A percentile compares a stretch with the other conserved stretches of the same genome.
Evolutionary conservation across 2,329 filamentous ascomycete genomes (phyloP).

Genomic region (Pseudonectria foliicola): DNA sequence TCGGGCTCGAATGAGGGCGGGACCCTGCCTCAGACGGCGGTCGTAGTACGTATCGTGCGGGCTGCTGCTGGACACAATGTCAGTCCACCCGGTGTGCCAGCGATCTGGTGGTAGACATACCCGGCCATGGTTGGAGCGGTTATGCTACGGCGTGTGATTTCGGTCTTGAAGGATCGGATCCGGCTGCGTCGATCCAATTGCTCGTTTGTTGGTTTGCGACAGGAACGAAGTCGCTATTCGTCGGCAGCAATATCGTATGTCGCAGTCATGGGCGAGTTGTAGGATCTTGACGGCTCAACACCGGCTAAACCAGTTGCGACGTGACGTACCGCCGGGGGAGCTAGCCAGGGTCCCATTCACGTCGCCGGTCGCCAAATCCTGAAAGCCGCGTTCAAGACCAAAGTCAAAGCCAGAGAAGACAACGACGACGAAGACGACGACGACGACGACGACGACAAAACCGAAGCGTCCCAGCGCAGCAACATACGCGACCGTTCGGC

Average conservation of each 20-base stretch:
- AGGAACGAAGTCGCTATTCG: not conserved
- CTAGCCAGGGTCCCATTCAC: constrained; percentile 19
- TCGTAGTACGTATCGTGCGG: constrained; percentile 78
- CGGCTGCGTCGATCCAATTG: constrained; percentile 7
- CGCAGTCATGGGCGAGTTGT: constrained; percentile 7
- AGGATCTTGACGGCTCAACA: constrained; percentile 18
- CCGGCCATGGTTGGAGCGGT: constrained; percentile 13
- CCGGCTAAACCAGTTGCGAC: constrained; percentile 14
- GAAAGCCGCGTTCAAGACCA: constrained; percentile 6
- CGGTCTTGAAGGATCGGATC: constrained; percentile 6
- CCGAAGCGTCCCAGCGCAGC: not conserved
- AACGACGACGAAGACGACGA: constrained; percentile 3
- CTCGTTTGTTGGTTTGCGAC: not conserved
- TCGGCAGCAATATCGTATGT: not conserved
- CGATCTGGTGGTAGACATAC: constrained; percentile 8
- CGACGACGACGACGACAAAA: not conserved
- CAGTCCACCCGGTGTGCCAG: constrained; percentile 9
- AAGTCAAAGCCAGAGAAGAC: constrained; percentile 3
- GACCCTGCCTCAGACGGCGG: constrained; percentile 73
- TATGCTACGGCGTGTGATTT: no score
- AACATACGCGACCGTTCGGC: not conserved
- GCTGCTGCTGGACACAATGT: constrained; percentile 26
- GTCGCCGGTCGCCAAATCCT: constrained; percentile 21
- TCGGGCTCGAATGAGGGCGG: constrained; percentile 84
- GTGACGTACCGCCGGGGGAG: constrained; percentile 11